Percentiles rank a stretch among this genome's conserved stretches.
phyloP scores from a whole-genome alignment of 2,329 filamentous ascomycete species.

The Colletotrichum abscissum region DNA sequence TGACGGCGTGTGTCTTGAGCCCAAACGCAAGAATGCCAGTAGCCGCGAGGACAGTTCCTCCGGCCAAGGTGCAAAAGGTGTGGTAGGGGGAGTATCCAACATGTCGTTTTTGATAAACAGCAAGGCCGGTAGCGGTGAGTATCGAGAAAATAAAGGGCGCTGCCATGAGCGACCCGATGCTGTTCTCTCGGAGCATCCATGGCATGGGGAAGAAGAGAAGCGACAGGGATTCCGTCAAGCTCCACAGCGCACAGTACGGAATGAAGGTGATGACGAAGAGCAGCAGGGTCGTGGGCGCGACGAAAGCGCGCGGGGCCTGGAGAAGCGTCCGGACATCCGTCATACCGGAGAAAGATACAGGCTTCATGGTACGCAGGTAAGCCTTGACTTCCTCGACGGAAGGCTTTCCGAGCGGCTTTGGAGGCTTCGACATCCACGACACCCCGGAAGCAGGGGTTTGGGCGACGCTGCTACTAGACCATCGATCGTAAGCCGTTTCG shows the following conservation, averaged over 20 bases:
- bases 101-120: slow-evolving; percentile 45
- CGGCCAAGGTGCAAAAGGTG: slow-evolving; percentile 48
- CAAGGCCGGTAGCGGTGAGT: slow-evolving; percentile 45
- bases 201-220: slow-evolving; percentile 59
- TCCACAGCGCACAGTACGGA: slow-evolving; percentile 60
- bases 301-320: slow-evolving; percentile 59
- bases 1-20: slow-evolving; percentile 51
- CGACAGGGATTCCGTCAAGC: slow-evolving; percentile 56
- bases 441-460: slow-evolving; percentile 36
- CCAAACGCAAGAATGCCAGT: slow-evolving; percentile 58
- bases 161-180: slow-evolving; percentile 57
- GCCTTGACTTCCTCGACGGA: slow-evolving; percentile 46
- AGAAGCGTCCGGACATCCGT: slow-evolving; percentile 47
- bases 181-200: slow-evolving; percentile 49
- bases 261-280: slow-evolving; percentile 58
- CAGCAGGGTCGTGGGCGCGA: slow-evolving; percentile 61
- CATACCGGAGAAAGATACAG: slow-evolving; percentile 48
- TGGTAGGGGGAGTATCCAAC: slow-evolving; percentile 46
- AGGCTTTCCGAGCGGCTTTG: slow-evolving; percentile 38
- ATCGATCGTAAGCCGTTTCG: slow-evolving; percentile 64
- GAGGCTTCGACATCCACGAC: background rate
- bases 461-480: slow-evolving; percentile 37
- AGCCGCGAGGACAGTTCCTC: slow-evolving; percentile 52
- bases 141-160: slow-evolving; percentile 56
- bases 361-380: slow-evolving; percentile 54